Conservation (phyloP, 108 stramenopile species). For the Skeletonema potamos region DNA sequence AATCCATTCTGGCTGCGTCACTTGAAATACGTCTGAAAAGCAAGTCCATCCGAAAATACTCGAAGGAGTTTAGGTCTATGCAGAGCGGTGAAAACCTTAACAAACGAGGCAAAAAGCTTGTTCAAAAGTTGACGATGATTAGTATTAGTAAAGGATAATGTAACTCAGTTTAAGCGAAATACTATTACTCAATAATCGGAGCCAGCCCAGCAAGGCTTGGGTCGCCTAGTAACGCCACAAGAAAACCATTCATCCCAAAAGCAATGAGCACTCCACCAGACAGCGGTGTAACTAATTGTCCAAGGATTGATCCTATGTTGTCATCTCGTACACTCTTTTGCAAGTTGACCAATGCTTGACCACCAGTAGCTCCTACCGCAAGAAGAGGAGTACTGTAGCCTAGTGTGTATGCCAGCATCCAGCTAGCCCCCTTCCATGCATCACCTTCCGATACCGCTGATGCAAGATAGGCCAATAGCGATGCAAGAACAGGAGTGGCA, state of each 20-base stretch:
- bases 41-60: conserved; percentile 60
- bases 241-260: conserved; percentile 78
- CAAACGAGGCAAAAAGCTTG: background rate
- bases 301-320: conserved; percentile 42
- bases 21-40: conserved; percentile 64
- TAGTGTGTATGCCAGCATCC: conserved; percentile 74
- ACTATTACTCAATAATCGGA: conserved; percentile 51
- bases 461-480: conserved; percentile 79
- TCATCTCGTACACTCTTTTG: conserved; percentile 36
- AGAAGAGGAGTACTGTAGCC: conserved; percentile 84
- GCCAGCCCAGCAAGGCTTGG: conserved; percentile 75
- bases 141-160: background rate
- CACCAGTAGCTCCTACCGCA: conserved; percentile 70
- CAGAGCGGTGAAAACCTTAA: background rate
- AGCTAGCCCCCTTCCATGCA: conserved; percentile 62
- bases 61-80: conserved; percentile 18
- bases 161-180: background rate
- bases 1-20: conserved; percentile 52
- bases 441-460: conserved; percentile 69
- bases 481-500: conserved; percentile 83
- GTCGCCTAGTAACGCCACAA: conserved; percentile 76
- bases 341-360: conserved; percentile 68
- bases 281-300: conserved; percentile 71
- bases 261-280: conserved; percentile 75
- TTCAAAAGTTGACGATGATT: background rate